Evolutionary conservation across 176 grass and related monocot genomes (phyloP), one percentile per base, ranked within the genome.

Genomic region (Zoysia japonica): DNA sequence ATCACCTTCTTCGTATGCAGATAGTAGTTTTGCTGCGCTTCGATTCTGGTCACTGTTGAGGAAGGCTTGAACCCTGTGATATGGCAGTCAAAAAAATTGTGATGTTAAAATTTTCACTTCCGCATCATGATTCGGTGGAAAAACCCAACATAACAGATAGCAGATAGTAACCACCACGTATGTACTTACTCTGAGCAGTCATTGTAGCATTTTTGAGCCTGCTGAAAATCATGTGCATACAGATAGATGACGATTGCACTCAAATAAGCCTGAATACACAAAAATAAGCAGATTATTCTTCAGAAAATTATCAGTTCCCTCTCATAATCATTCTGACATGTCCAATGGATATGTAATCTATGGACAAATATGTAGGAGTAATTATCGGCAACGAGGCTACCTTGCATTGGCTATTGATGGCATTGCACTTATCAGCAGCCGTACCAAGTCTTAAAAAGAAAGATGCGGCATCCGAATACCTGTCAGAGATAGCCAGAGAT

Each of bases 121-220:
- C 1, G 7, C 47, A 47, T 37, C 67, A 55, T 46, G 20, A 67
- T 84, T 70, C 46, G 6, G 47, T 80, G 56, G 39, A 55, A 52
- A 47, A 57, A 43, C 64, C 44, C 50, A 74, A 41, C 11, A 75
- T 17, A 74, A 13, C 47, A 88, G 36, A 47, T 20, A 65, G 17
- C 10, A 78, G n/a, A 44, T 20, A 55, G 12, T 71, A 77, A 67
- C 42, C 13, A 70, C 2, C 17, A 76, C 9, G 9, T 70, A 80
- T 10, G 14, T 64, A 46, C 86, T 95, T 89, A 99, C 96, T 88
- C 86, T 68, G 96, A 99, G 82, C 92, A 99, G 47, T 99, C 96
- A 84, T 99, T 93, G 80, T 95, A 99, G 77, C 96, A 99, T 88
- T 95, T 95, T 70, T 99, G 96, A 74, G 96, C 96, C 81, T 99